phyloP scores from a whole-genome alignment of 2,329 filamentous ascomycete species.

The Oidium heveae region DNA sequence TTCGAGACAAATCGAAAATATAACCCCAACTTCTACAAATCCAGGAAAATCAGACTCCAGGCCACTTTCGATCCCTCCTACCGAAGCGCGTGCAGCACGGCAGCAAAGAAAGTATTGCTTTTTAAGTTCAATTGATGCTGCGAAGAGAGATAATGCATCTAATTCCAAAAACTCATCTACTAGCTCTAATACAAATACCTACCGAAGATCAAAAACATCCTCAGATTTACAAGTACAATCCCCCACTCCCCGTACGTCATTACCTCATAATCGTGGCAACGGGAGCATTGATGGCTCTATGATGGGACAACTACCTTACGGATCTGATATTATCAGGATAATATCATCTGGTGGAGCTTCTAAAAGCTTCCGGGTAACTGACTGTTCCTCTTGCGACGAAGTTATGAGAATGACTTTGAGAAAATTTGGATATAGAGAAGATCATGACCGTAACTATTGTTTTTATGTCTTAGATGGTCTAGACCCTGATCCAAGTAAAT shows the following conservation, averaged over 20 bases:
- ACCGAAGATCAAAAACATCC: conserved; percentile 31
- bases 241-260: conserved; percentile 35
- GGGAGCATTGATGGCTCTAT: conserved; percentile 68
- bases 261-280: conserved; percentile 50
- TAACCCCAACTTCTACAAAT: conserved; percentile 9
- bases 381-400: conserved; percentile 76
- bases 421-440: conserved; percentile 71
- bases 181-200: conserved; percentile 24
- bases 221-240: conserved; percentile 22
- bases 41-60: conserved; percentile 24
- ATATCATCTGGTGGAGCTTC: conserved; percentile 81
- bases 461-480: conserved; percentile 81
- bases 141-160: conserved; percentile 22
- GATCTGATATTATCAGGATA: conserved; percentile 74
- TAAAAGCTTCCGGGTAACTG: conserved; percentile 80
- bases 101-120: conserved; percentile 30
- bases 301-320: conserved; percentile 62
- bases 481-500: conserved; percentile 59
- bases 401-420: conserved; percentile 72
- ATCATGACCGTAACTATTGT: conserved; percentile 85
- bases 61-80: conserved; percentile 48
- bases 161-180: conserved; percentile 27
- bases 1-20: conserved; percentile 31
- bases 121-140: conserved; percentile 28
- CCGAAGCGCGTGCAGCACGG: conserved; percentile 10